Evolutionary conservation across 2,329 filamentous ascomycete genomes (phyloP).

Genomic region (Venturia effusa): DNA sequence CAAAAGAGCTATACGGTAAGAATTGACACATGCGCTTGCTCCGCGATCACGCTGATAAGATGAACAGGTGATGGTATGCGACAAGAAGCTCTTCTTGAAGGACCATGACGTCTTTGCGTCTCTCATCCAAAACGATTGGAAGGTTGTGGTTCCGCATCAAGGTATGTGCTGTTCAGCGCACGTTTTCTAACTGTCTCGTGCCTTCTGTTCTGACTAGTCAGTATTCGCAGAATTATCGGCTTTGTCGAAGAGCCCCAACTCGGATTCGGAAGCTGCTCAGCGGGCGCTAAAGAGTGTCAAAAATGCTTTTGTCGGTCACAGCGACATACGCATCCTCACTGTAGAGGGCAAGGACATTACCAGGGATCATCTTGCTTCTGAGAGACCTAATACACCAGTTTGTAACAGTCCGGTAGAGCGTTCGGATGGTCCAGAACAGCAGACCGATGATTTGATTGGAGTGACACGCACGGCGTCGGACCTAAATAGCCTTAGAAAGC

Average conservation of each 20-base stretch:
- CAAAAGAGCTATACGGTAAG: not conserved
- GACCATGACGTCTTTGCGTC: not conserved
- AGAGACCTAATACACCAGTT: not conserved
- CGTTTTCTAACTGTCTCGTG: too few species aligned
- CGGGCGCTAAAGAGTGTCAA: not conserved
- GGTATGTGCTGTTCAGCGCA: not conserved
- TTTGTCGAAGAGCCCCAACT: not conserved
- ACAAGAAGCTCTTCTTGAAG: not conserved
- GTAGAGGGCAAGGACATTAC: constrained; percentile 5
- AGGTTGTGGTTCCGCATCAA: constrained; percentile 3
- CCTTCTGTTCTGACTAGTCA: not conserved
- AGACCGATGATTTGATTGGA: not conserved
- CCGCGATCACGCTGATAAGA: not conserved
- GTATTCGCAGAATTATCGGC: not conserved
- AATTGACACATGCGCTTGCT: not conserved
- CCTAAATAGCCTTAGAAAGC: not conserved
- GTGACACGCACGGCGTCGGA: constrained; percentile 1
- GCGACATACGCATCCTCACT: constrained; percentile 2
- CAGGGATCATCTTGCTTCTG: not conserved
- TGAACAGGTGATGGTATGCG: constrained; percentile 1
- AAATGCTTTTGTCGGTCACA: not conserved
- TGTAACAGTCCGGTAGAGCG: not conserved
- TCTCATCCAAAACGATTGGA: not conserved
- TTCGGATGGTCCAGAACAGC: not conserved
- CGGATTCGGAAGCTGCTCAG: not conserved